Evolutionary conservation across 768 basidiomycete species (phyloP).

Genomic region (Aureoboletus auriporus): DNA sequence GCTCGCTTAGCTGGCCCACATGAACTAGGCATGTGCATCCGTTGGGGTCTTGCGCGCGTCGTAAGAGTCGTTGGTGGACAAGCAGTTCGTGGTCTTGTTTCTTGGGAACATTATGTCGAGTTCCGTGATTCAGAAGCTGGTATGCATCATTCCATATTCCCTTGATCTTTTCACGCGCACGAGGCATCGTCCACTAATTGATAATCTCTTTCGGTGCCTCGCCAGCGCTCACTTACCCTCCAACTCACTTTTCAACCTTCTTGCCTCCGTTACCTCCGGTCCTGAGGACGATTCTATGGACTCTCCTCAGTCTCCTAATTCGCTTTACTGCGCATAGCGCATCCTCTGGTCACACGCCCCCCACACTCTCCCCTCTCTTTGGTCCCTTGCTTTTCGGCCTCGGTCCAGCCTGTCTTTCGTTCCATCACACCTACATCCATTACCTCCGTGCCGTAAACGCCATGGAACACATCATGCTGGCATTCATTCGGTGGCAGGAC

Average conservation of each 20-base stretch:
- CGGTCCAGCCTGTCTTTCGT: constrained; percentile 45
- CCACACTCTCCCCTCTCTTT: constrained; percentile 85
- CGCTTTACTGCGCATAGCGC: constrained; percentile 81
- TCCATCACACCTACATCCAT: constrained; percentile 55
- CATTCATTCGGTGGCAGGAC: constrained; percentile 83
- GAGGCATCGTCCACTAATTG: constrained; percentile 19
- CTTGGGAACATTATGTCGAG: constrained; percentile 78
- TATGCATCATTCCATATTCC: constrained; percentile 36
- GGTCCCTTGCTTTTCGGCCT: constrained; percentile 88
- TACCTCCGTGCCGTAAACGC: constrained; percentile 84
- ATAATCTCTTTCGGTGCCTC: constrained; percentile 16
- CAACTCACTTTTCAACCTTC: constrained; percentile 69
- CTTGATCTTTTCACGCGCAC: constrained; percentile 20
- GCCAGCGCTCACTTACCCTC: constrained; percentile 59
- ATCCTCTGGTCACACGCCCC: constrained; percentile 86
- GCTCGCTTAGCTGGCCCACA: constrained; percentile 80
- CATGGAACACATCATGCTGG: constrained; percentile 89
- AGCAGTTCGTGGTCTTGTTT: constrained; percentile 78
- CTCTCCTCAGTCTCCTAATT: constrained; percentile 76
- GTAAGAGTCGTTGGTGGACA: constrained; percentile 65
- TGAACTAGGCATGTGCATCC: constrained; percentile 86
- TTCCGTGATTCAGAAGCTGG: constrained; percentile 84
- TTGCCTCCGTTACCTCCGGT: constrained; percentile 49
- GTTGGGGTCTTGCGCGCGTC: constrained; percentile 87
- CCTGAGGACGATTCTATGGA: constrained; percentile 57